phyloP scores from a whole-genome alignment of 305 asterid genomes.

The Stenogyne calaminthoides region DNA sequence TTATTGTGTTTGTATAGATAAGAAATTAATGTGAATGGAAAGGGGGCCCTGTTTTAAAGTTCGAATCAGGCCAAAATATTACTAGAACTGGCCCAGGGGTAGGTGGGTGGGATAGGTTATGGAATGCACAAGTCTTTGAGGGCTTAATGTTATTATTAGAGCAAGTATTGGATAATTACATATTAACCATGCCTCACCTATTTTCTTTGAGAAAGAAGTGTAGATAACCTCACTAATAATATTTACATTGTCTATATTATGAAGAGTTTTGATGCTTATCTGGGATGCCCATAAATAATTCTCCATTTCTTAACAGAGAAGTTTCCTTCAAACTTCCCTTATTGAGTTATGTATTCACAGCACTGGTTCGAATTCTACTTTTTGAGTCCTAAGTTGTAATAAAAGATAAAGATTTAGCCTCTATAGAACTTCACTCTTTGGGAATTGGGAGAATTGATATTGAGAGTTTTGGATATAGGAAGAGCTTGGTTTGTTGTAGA shows the following conservation, averaged over 20 bases:
- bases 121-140: background rate
- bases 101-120: background rate
- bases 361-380: background rate
- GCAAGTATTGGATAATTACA: background rate
- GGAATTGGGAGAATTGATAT: background rate
- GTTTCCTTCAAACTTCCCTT: constrained; percentile 13
- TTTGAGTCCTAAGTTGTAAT: background rate
- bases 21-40: no score
- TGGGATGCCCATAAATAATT: background rate
- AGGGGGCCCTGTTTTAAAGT: no score
- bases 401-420: background rate
- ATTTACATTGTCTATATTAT: background rate
- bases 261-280: background rate
- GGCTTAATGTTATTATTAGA: background rate
- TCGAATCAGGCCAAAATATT: no score
- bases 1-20: no score
- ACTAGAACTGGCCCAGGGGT: no score
- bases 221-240: background rate
- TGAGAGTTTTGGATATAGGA: background rate
- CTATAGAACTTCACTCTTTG: background rate
- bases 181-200: background rate
- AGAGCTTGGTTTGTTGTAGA: background rate
- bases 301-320: background rate
- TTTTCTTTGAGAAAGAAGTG: background rate
- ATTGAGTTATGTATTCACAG: background rate